Evolutionary conservation across 192 early-diverging fungal species (phyloP).

Genomic region (Coemansia sp.): DNA sequence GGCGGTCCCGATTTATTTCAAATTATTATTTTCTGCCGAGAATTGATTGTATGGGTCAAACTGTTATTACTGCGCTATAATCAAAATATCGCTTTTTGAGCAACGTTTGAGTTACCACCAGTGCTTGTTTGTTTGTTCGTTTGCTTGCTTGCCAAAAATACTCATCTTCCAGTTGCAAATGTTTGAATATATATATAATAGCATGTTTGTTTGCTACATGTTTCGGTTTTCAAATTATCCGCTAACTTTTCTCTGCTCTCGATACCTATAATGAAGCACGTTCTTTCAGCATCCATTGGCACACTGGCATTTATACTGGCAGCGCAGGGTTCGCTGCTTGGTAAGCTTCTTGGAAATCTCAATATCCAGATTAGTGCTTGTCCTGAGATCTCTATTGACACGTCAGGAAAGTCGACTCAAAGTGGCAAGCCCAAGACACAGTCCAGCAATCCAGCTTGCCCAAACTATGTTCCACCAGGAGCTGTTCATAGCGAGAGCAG

Average conservation of each 20-base stretch:
- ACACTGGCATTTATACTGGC: constrained; percentile 2
- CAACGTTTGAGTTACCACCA: constrained; percentile 5
- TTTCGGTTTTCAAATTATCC: too few species aligned
- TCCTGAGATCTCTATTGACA: constrained; percentile 14
- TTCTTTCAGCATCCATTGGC: constrained; percentile 12
- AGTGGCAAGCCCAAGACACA: constrained; percentile 15
- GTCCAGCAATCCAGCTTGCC: constrained; percentile 38
- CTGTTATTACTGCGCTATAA: not conserved
- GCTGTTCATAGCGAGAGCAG: not conserved
- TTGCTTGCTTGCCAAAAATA: too few species aligned
- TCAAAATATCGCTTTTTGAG: not conserved
- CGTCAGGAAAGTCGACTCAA: not conserved
- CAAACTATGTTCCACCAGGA: constrained; percentile 36
- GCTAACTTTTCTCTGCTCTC: too few species aligned
- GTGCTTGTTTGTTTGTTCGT: not conserved
- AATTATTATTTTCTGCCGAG: too few species aligned
- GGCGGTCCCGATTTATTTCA: too few species aligned
- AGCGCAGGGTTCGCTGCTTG: constrained; percentile 28
- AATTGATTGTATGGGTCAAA: not conserved
- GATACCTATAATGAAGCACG: constrained; percentile 10
- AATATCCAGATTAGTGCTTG: constrained; percentile 31
- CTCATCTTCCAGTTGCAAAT: too few species aligned
- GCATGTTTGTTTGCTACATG: too few species aligned
- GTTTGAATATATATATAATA: too few species aligned
- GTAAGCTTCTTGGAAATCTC: constrained; percentile 26